A percentile compares a stretch with the other conserved stretches of the same genome.
Evolutionary conservation across 2,329 filamentous ascomycete genomes (phyloP).

Genomic region (Apiospora sp.): DNA sequence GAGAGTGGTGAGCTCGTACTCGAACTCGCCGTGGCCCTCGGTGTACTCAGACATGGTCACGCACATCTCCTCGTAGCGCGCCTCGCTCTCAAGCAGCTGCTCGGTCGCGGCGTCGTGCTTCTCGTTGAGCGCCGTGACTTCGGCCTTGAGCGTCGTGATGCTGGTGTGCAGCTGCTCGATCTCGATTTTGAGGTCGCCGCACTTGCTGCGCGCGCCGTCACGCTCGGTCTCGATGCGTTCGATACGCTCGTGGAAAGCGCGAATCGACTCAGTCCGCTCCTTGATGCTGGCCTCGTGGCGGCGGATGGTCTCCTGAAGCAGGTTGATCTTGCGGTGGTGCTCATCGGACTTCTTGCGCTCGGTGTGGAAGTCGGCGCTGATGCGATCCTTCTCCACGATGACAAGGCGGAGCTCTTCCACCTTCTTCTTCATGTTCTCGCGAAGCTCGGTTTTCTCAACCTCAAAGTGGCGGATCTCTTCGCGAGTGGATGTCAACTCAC

Average conservation of each 20-base stretch:
- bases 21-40: conserved; percentile 9
- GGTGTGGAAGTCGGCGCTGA: background rate
- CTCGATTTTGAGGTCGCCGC: conserved; percentile 6
- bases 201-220: conserved; percentile 13
- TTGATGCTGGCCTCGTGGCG: conserved; percentile 17
- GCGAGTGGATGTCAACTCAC: background rate
- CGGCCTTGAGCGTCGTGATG: background rate
- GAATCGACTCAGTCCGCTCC: conserved; percentile 16
- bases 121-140: background rate
- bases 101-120: conserved; percentile 1
- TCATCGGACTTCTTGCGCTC: conserved; percentile 8
- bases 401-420: background rate
- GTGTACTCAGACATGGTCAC: background rate
- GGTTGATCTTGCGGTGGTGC: background rate
- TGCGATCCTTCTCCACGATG: background rate
- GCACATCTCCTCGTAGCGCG: conserved; percentile 19
- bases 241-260: background rate
- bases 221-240: conserved; percentile 2
- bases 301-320: conserved; percentile 7
- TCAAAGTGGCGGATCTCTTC: background rate
- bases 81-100: conserved; percentile 18
- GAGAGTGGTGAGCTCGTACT: conserved; percentile 9
- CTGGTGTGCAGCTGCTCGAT: conserved; percentile 20
- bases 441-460: background rate
- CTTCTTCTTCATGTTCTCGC: background rate